phyloP scores from a whole-genome alignment of 202 grass and related monocot species.

The Schoenoplectus tabernaemontani region DNA sequence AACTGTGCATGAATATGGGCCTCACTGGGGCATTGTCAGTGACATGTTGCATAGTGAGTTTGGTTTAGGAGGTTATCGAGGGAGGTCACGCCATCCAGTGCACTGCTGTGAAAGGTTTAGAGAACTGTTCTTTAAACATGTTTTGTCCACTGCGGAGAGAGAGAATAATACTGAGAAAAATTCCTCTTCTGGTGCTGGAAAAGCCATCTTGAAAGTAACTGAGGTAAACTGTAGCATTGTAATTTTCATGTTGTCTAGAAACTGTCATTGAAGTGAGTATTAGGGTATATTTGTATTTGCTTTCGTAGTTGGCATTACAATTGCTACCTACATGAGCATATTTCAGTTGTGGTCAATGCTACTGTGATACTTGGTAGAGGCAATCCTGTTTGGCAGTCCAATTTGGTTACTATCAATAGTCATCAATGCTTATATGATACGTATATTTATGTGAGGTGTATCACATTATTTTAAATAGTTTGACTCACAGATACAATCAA shows the following conservation, averaged over 20 bases:
- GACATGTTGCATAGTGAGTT: conserved; percentile 58
- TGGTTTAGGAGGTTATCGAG: conserved; percentile 57
- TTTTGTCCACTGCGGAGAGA: conserved; percentile 49
- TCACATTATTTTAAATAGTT: neutral
- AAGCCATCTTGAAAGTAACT: conserved; percentile 77
- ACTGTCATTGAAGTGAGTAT: neutral
- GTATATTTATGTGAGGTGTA: neutral
- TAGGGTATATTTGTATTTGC: neutral
- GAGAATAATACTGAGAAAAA: conserved; percentile 51
- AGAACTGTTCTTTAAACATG: conserved; percentile 91
- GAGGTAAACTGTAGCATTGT: conserved; percentile 48
- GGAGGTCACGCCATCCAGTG: conserved; percentile 74
- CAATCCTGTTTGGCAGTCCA: neutral
- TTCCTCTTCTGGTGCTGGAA: conserved; percentile 66
- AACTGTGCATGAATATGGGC: conserved; percentile 75
- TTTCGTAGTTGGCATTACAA: neutral
- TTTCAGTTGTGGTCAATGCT: neutral
- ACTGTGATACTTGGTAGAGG: neutral
- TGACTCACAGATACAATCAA: neutral
- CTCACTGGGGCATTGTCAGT: conserved; percentile 77
- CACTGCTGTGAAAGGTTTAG: conserved; percentile 97
- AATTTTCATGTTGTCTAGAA: neutral
- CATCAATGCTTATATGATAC: neutral
- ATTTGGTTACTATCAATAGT: neutral
- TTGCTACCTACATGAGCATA: neutral